phyloP scores from a whole-genome alignment of 1,284 basidiomycete species.

The Prillingera fragicola region DNA sequence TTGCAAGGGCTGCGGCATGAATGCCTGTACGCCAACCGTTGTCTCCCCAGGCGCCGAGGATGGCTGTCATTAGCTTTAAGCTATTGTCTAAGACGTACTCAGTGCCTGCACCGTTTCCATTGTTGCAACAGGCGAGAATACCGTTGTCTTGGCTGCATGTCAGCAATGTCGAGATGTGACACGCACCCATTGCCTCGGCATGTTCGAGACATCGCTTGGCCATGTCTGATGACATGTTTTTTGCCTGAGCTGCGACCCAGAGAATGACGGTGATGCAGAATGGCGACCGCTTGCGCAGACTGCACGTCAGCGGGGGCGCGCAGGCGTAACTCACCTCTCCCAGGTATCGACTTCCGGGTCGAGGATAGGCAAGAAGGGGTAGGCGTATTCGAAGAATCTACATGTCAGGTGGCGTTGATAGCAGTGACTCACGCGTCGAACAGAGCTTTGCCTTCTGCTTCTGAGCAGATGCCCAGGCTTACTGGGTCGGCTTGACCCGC shows the following conservation, averaged over 20 bases:
- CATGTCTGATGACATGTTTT: slow-evolving; percentile 15
- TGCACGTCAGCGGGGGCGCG: background rate
- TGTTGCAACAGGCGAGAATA: slow-evolving; percentile 27
- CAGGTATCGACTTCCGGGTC: slow-evolving; percentile 27
- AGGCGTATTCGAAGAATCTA: slow-evolving; percentile 27
- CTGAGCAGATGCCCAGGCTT: slow-evolving; percentile 15
- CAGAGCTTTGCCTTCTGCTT: slow-evolving; percentile 17
- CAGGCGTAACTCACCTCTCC: slow-evolving; percentile 18
- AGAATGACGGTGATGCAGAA: slow-evolving; percentile 29
- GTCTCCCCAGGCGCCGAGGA: slow-evolving; percentile 13
- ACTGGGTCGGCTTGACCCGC: slow-evolving; percentile 18
- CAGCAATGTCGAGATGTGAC: too few relatives aligned
- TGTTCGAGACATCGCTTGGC: slow-evolving; percentile 16
- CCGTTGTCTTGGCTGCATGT: slow-evolving; percentile 21
- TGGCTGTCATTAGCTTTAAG: too few relatives aligned
- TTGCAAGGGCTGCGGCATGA: slow-evolving; percentile 28
- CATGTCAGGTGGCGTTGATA: background rate
- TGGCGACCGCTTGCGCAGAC: slow-evolving; percentile 23
- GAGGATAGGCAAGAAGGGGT: slow-evolving; percentile 26
- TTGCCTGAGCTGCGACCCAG: too few relatives aligned
- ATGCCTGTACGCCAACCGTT: slow-evolving; percentile 26
- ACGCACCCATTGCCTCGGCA: slow-evolving; percentile 26
- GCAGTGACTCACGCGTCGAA: slow-evolving; percentile 17
- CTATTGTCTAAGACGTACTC: too few relatives aligned
- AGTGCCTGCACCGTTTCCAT: slow-evolving; percentile 30